Evolutionary conservation across 169 alveolate genomes (phyloP), one percentile per base, ranked within the genome.

Genomic region (Cryptosporidium parvum): DNA sequence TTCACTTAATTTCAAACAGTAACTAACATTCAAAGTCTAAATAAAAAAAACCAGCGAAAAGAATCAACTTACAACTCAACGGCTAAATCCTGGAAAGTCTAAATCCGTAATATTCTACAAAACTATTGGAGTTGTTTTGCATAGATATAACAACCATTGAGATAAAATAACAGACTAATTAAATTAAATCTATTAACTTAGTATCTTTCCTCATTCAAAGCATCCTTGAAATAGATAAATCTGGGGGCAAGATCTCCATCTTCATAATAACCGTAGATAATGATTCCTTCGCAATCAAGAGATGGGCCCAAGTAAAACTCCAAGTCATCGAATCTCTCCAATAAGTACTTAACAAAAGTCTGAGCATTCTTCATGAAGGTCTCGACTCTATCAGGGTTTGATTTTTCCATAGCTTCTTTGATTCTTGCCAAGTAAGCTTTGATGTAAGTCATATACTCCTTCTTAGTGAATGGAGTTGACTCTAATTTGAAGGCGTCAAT

Each of bases 201-300:
- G 86, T 95, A 96, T 69, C 96, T 94, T 89, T 95, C 98, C 85
- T 96, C 98, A 85, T 92, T 94, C 68, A 96, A 92, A 33, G 97
- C 98, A 70, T 97, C 98, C 85, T 93, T 91, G 92, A 97, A 85
- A 94, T 95, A 97, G 52, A 96, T 95, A 87, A 96, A 95, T 51
- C 98, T 93, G 39, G 99, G 98, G 44, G 98, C 93, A 23, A 95
- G 93, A 86, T 96, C 98, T 68, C 96, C 99, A 59, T 97, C 99
- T 71, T 96, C 95, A 95, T 96, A 97, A 93, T 96, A 96, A 44
- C 97, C 96, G 85, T 95, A 94, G 73, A 95, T 94, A 62, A 97
- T 67, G 29, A 95, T 95, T 23, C 97, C 97, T 91, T 97, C 98
- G 86, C 93, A 92, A 75, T 97, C 98, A 37, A 94, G 94, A 68